Conservation (phyloP, 129 eudicot genomes). For the Mikania micrantha region DNA sequence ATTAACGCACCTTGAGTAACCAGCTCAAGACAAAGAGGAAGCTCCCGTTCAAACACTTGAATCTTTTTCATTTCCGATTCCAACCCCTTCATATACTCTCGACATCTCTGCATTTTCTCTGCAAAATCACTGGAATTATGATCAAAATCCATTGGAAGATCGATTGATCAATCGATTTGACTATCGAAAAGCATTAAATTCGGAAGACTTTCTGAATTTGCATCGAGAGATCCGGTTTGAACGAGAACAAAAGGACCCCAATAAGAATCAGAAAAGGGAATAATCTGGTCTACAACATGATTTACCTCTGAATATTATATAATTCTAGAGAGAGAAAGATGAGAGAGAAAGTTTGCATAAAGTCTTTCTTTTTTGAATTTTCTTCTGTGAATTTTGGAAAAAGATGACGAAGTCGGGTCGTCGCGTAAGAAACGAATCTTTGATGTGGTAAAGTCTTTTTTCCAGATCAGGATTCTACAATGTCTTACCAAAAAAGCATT, state of each 20-base stretch:
- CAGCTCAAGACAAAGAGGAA: conserved; percentile 81
- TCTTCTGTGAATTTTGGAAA: conserved; percentile 19
- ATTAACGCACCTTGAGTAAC: conserved; percentile 62
- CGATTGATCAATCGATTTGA: not conserved
- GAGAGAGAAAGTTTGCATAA: not conserved
- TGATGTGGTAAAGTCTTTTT: not conserved
- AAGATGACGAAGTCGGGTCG: conserved; percentile 65
- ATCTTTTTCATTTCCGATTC: conserved; percentile 75
- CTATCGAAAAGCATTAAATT: conserved; percentile 24
- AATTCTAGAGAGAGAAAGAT: conserved; percentile 16
- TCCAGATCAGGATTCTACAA: not conserved
- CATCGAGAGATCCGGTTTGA: conserved; percentile 45
- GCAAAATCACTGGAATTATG: conserved; percentile 24
- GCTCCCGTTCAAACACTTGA: conserved; percentile 78
- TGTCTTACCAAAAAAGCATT: rapidly evolving
- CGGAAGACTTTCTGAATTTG: conserved; percentile 20
- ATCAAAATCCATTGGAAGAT: conserved; percentile 25
- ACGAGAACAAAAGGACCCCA: conserved; percentile 69
- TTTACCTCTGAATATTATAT: conserved; percentile 12
- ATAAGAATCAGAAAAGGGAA: conserved; percentile 56
- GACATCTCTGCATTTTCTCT: conserved; percentile 56
- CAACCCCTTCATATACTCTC: conserved; percentile 51
- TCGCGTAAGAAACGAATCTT: conserved; percentile 75
- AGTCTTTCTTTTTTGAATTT: not conserved
- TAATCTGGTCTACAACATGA: conserved; percentile 50